These are phyloP conservation scores for Phytophthora quininea DNA, from an alignment of 352 stramenopile species.

Conservation along the genomic window DNA sequence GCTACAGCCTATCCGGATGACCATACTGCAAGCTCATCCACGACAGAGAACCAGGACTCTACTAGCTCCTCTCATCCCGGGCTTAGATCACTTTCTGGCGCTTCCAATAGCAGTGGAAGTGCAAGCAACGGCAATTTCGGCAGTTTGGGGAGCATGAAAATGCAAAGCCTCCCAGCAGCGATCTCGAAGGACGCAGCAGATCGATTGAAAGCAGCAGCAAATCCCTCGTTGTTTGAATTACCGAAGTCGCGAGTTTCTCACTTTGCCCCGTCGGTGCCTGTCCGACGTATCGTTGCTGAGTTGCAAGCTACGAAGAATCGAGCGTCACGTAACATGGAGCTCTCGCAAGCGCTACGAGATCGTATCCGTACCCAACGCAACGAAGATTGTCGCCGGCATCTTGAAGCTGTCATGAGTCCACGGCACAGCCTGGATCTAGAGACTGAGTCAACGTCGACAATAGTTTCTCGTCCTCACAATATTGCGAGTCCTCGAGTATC, in stretches of 20 bases:
- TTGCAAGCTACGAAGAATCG: constrained; percentile 69
- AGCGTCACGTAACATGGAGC: constrained; percentile 62
- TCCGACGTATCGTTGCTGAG: constrained; percentile 70
- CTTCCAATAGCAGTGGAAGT: constrained; percentile 4
- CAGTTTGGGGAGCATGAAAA: constrained; percentile 38
- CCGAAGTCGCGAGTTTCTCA: constrained; percentile 59
- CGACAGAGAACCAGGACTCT: constrained; percentile 25
- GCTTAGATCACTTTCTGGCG: constrained; percentile 18
- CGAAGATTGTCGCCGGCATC: constrained; percentile 45
- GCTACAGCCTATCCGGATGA: constrained; percentile 28
- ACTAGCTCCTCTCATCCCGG: constrained; percentile 13
- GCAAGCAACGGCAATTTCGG: constrained; percentile 3
- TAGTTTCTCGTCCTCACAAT: constrained; percentile 17
- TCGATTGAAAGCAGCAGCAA: constrained; percentile 8
- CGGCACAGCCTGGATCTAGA: constrained; percentile 33
- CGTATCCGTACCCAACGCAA: constrained; percentile 48
- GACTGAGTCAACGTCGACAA: constrained; percentile 10
- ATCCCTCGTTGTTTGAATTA: constrained; percentile 40
- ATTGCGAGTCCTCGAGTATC: constrained; percentile 53
- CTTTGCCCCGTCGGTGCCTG: constrained; percentile 65
- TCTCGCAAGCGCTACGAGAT: constrained; percentile 72
- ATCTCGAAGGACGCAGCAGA: constrained; percentile 24
- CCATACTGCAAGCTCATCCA: background rate
- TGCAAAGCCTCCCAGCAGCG: constrained; percentile 46
- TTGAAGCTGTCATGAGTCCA: constrained; percentile 51